These are phyloP conservation scores for Cladosporium halotolerans DNA, from an alignment of 2,329 filamentous ascomycete species.

Conservation along the genomic window DNA sequence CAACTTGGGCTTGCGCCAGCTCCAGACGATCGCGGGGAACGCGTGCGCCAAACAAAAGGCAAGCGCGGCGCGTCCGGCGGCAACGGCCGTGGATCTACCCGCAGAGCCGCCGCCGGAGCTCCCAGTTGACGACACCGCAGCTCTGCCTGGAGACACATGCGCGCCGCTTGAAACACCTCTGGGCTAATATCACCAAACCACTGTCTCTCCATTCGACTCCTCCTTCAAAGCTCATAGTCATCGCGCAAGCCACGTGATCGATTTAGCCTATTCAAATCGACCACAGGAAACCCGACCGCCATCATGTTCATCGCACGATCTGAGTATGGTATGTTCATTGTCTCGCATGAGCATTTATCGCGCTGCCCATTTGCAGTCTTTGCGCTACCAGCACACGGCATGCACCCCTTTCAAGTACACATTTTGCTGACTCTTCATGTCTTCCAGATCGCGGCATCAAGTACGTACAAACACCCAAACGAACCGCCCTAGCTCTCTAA, in stretches of 20 bases:
- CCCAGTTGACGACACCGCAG: slow-evolving; percentile 10
- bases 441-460: slow-evolving; percentile 90
- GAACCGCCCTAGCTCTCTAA: slow-evolving; percentile 59
- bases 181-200: background rate
- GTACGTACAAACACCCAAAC: slow-evolving; percentile 44
- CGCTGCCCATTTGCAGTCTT: no score
- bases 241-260: background rate
- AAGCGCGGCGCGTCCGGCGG: background rate
- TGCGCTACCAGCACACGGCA: no score
- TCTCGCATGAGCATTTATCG: background rate
- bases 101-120: slow-evolving; percentile 4
- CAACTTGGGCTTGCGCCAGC: background rate
- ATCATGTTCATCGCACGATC: slow-evolving; percentile 98
- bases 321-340: slow-evolving; percentile 79
- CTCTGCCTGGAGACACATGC: slow-evolving; percentile 2
- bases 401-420: no score
- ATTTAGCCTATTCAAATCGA: no score
- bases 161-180: background rate
- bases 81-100: background rate
- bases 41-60: slow-evolving; percentile 9
- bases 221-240: background rate
- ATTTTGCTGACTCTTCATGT: slow-evolving; percentile 16
- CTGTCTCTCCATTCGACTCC: background rate
- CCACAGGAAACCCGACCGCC: background rate
- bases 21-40: slow-evolving; percentile 6